Percentiles rank a stretch among this genome's conserved stretches.
Conservation (phyloP, 2,329 filamentous ascomycete genomes). For the Beauveria bassiana region DNA sequence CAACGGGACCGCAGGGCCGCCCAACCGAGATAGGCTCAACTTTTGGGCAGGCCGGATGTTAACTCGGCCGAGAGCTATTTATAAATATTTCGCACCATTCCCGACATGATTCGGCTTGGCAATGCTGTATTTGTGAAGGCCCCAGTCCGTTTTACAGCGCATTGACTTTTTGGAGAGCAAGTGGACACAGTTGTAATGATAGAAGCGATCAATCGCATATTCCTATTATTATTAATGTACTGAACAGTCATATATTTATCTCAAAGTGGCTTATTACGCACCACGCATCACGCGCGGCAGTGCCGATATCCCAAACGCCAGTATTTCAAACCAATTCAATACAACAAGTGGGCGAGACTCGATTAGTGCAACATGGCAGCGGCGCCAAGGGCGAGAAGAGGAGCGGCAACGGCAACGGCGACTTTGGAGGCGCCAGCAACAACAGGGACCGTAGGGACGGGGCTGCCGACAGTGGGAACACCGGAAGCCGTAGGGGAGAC, state of each 20-base stretch:
- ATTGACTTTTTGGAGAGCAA: background rate
- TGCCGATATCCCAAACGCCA: background rate
- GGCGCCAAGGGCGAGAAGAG: constrained; percentile 5
- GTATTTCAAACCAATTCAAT: background rate
- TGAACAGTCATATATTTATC: constrained; percentile 1
- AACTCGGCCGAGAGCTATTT: too few species aligned
- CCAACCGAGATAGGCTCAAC: too few species aligned
- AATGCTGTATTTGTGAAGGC: background rate
- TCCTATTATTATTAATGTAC: constrained; percentile 5
- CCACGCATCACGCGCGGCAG: background rate
- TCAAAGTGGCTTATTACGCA: background rate
- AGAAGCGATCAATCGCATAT: background rate
- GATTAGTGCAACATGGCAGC: constrained; percentile 6
- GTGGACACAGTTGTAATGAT: background rate
- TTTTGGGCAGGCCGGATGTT: background rate
- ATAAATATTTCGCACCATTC: background rate
- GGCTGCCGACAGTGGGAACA: background rate
- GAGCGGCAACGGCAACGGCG: background rate
- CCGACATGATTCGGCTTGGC: background rate
- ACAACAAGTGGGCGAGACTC: background rate
- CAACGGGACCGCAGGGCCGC: too few species aligned
- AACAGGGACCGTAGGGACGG: background rate
- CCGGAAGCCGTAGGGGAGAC: constrained; percentile 2
- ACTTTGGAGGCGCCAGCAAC: constrained; percentile 3
- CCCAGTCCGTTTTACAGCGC: background rate